Evolutionary conservation across 2,329 filamentous ascomycete species (phyloP), one percentile per base, ranked within the genome.

Genomic region (Rhinocladiella similis): DNA sequence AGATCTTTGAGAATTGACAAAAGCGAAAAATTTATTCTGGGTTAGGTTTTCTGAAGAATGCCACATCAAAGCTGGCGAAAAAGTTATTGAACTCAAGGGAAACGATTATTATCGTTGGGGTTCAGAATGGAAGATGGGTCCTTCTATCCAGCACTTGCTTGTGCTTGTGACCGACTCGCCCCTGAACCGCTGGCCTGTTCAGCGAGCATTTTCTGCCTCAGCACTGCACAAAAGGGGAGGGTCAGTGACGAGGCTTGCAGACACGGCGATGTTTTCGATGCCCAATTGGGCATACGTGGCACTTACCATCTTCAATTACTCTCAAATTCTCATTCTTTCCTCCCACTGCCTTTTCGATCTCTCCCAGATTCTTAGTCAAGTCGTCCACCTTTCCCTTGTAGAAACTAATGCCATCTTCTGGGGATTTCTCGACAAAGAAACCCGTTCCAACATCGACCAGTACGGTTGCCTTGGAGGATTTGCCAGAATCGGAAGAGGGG

Each of bases 361-460:
- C 85, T 65, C 81, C 83, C 65, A 90, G 72, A 67, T 87, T 90
- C 53, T 75, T 75, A 29, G 80, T 81, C 56, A 90, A 65, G 63
- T 86, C 83, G 66, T 87, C 84, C 5, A 89, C 80, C 73, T 90
- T 90, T 25, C 75, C 75, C 50, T 83, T 79, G 66, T 90, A 90
- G 66, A 90, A 90, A 54, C 80, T 82, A 53, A 77, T 78, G 1
- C 86, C 87, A 65, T 88, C 84, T 20, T 75, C 72, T 1, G 81
- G 79, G 9, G 76, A 51, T 84, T 99, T 99, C 75, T 97, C 92
- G 51, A 97, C 87, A 69, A 91, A 92, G 72, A 95, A 97, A 0
- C 93, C 93, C 1, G 93, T 97, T 18, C 93, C 93, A 18, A 97
- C 85, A 72, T 97, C 93, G 39, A 97, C 91, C 56, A 97, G 80